These are phyloP conservation scores for Crotalaria pallida DNA, from an alignment of 306 rosid species.

Conservation along the genomic window DNA sequence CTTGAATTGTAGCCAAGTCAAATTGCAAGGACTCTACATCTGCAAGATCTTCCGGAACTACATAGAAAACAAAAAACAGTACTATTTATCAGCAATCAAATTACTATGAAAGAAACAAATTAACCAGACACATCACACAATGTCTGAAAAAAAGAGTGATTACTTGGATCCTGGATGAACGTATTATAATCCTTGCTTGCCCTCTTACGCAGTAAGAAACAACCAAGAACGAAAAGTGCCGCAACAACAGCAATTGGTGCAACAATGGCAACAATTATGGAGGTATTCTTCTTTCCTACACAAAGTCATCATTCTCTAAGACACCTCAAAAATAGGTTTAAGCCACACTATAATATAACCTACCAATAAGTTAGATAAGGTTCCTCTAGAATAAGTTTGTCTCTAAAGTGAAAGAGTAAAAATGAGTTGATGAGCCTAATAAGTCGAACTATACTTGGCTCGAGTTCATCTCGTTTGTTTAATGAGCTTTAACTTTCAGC, in stretches of 20 bases:
- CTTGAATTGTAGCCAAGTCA: conserved; percentile 32
- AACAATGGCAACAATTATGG: conserved; percentile 25
- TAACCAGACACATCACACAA: neutral
- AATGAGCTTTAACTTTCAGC: too few relatives aligned
- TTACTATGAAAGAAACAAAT: neutral
- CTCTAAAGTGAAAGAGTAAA: too few relatives aligned
- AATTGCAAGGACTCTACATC: conserved; percentile 37
- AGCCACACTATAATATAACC: neutral
- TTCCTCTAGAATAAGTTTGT: too few relatives aligned
- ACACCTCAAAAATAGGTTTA: neutral
- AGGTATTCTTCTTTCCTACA: conserved; percentile 27
- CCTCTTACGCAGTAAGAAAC: conserved; percentile 34
- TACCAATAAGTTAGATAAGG: too few relatives aligned
- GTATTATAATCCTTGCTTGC: conserved; percentile 19
- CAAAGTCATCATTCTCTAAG: neutral
- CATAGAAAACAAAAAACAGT: neutral
- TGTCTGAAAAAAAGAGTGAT: neutral
- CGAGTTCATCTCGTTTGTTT: too few relatives aligned
- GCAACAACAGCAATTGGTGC: conserved; percentile 30
- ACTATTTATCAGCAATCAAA: neutral
- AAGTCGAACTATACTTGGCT: too few relatives aligned
- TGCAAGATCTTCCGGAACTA: conserved; percentile 21
- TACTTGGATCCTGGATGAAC: conserved; percentile 26
- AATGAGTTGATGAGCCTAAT: too few relatives aligned
- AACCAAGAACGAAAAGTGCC: conserved; percentile 21